phyloP scores from a whole-genome alignment of 148 eudicot species.

The Diospyros kaki region DNA sequence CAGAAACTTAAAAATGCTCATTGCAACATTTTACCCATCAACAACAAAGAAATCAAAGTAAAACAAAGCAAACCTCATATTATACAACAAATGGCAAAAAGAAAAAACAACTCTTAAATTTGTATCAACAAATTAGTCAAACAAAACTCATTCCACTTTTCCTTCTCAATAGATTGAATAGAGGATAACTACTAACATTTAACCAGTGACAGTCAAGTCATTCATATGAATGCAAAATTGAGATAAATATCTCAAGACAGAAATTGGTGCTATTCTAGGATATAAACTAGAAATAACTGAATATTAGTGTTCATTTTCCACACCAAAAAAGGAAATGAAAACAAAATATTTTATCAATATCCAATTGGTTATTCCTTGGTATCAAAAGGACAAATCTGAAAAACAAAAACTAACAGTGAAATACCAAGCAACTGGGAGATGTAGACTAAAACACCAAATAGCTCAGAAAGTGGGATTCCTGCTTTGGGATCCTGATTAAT shows the following conservation, averaged over 20 bases:
- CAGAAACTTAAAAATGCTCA: not conserved
- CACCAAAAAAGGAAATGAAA: not conserved
- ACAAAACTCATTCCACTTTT: not conserved
- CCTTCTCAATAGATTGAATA: not conserved
- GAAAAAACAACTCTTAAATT: not conserved
- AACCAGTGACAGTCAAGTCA: not conserved
- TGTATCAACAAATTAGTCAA: not conserved
- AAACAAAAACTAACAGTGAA: not conserved
- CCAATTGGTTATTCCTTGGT: not conserved
- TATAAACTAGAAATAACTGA: not conserved
- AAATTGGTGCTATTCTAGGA: not conserved
- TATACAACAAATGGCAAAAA: too few relatives aligned
- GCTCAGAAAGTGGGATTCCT: too few relatives aligned
- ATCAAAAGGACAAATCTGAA: not conserved
- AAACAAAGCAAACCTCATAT: too few relatives aligned
- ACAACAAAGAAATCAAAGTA: not conserved
- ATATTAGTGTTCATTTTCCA: not conserved
- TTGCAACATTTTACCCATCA: not conserved
- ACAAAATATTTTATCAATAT: not conserved
- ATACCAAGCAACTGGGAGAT: not conserved
- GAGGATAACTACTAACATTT: not conserved
- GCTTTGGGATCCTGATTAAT: not conserved
- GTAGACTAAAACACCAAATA: not conserved
- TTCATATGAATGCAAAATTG: constrained; percentile 3
- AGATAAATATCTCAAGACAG: constrained; percentile 4